These are phyloP conservation scores for Aaosphaeria arxii DNA, from an alignment of 2,329 filamentous ascomycete species.

Conservation along the genomic window DNA sequence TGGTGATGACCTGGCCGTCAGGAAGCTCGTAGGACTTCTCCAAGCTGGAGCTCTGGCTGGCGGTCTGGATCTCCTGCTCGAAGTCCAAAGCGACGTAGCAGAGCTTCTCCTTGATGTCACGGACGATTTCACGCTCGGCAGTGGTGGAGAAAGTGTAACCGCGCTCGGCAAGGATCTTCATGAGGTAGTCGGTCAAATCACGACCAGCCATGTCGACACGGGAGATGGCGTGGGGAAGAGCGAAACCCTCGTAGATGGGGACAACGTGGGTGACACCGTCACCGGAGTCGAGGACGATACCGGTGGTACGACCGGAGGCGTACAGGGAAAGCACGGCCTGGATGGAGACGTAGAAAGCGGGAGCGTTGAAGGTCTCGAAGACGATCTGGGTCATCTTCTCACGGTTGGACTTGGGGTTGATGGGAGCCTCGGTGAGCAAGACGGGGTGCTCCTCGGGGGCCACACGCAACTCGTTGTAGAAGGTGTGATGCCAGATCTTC, in stretches of 20 bases:
- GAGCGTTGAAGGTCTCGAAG: conserved; percentile 99
- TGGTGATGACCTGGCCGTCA: conserved; percentile 99
- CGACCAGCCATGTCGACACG: conserved; percentile 99
- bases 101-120: conserved; percentile 99
- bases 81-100: conserved; percentile 99
- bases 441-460: conserved; percentile 99
- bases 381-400: conserved; percentile 99
- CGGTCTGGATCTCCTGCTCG: conserved; percentile 99
- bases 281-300: conserved; percentile 99
- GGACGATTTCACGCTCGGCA: conserved; percentile 99
- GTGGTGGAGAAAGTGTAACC: conserved; percentile 99
- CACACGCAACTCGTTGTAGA: conserved; percentile 99
- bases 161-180: conserved; percentile 99
- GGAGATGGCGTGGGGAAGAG: conserved; percentile 98
- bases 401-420: conserved; percentile 99
- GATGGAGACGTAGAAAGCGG: conserved; percentile 99
- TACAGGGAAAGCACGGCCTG: conserved; percentile 99
- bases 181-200: conserved; percentile 99
- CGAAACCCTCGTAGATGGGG: conserved; percentile 99
- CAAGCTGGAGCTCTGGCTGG: conserved; percentile 95
- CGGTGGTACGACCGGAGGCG: conserved; percentile 99
- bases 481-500: conserved; percentile 99
- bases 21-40: conserved; percentile 99
- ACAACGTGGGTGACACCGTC: conserved; percentile 99
- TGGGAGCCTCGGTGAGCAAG: conserved; percentile 97